A percentile compares a stretch with the other conserved stretches of the same genome.
These are phyloP conservation scores for Penicillium manginii DNA, from an alignment of 495 filamentous ascomycete genomes.

Conservation along the genomic window DNA sequence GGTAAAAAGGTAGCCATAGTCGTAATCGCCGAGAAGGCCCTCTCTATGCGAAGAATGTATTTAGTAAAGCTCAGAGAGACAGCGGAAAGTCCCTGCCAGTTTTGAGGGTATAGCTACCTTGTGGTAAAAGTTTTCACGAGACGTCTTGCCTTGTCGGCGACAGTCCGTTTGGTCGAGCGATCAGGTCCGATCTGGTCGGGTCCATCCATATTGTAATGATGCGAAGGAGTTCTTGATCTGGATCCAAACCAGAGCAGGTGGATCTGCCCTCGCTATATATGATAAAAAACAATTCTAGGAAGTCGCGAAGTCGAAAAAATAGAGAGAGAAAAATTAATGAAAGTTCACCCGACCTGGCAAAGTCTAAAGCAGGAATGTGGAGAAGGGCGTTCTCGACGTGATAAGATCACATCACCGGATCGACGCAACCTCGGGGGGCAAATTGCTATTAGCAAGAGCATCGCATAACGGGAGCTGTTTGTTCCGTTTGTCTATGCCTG, in stretches of 20 bases:
- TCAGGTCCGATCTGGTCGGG: slow-evolving; percentile 58
- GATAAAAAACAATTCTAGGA: background rate
- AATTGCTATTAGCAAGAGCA: slow-evolving; percentile 26
- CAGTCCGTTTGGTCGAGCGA: slow-evolving; percentile 41
- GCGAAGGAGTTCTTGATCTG: background rate
- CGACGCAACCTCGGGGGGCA: background rate
- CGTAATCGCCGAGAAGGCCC: slow-evolving; percentile 81
- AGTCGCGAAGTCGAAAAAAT: background rate
- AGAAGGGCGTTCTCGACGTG: slow-evolving; percentile 8
- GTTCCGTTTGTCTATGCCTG: background rate
- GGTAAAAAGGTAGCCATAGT: slow-evolving; percentile 78
- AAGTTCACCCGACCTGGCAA: background rate
- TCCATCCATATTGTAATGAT: slow-evolving; percentile 40
- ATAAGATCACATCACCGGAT: slow-evolving; percentile 12
- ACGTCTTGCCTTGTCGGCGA: slow-evolving; percentile 39
- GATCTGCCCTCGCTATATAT: background rate
- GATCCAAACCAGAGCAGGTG: background rate
- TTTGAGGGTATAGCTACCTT: slow-evolving; percentile 34
- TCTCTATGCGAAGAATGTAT: slow-evolving; percentile 53
- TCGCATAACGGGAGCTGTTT: slow-evolving; percentile 21
- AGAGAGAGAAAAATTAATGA: background rate
- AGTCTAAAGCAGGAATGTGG: slow-evolving; percentile 8
- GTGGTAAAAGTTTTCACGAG: slow-evolving; percentile 52
- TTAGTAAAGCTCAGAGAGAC: slow-evolving; percentile 19
- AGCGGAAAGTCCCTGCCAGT: background rate